Evolutionary conservation across 371 early-diverging fungal species (phyloP), one percentile per base, ranked within the genome.

Genomic region (Basidiobolus meristosporus): DNA sequence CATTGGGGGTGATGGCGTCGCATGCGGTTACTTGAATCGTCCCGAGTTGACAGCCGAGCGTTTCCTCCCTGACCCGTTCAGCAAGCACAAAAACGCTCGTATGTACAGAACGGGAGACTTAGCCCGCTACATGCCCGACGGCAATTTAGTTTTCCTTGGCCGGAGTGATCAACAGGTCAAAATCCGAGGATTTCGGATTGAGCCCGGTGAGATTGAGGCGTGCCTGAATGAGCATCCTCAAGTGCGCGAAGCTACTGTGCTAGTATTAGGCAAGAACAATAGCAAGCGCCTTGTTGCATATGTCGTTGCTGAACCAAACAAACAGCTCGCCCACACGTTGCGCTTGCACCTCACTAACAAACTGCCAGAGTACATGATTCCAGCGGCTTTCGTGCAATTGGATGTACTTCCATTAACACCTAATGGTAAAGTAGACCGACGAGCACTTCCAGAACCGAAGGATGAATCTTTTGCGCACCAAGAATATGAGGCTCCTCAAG

Each of bases 111-210:
- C 33, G 4, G 33, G 33, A 7, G 33, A 32, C 16, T 26, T 54
- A 31, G 33, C 3, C 3, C 12, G 33, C 12, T 32, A 14, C 4
- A 5, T 14, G 4, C 14, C 12, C 11, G 11, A 32, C n/a, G 16
- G 16, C 16, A 32, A 16, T 32, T 11, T 32, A 11, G 16, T 3
- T 3, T 32, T 14, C 16, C n/a, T 32, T 2, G 33, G 33, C 11
- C 12, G 33, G 2, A 32, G 11, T 32, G 33, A 32, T n/a, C 4
- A 4, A 3, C 33, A 32, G 33, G 33, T 32, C 33, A 65, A 65
- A 50, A 37, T 65, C 14, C 50, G 52, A 21, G 66, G 66, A 1
- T 56, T 45, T 40, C 54, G 66, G 17, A 46, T 65, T 20, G 63
- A 65, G 37, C 50, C 58, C 29, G 51, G 54, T 7, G 65, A 59